phyloP scores from a whole-genome alignment of 108 stramenopile genomes.

The Skeletonema grethae region DNA sequence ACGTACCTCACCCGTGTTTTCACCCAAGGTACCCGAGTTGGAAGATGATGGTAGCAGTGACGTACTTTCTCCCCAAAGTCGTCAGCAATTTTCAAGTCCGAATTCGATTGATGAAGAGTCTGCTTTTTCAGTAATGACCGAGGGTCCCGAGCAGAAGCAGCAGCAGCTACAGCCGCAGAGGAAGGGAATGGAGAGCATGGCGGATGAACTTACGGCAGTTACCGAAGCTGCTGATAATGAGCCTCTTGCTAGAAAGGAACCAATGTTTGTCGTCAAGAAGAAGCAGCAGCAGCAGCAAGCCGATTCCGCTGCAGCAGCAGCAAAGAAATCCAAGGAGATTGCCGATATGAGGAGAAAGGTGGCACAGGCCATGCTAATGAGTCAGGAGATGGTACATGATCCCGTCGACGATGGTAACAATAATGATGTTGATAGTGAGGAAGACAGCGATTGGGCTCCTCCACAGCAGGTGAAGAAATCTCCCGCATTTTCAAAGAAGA shows the following conservation, averaged over 20 bases:
- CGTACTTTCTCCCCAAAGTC: background rate
- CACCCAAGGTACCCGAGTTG: background rate
- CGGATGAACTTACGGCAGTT: background rate
- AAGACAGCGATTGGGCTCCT: background rate
- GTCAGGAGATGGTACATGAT: conserved; percentile 48
- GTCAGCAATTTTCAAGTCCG: background rate
- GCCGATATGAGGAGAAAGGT: conserved; percentile 35
- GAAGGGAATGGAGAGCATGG: background rate
- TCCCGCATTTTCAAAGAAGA: background rate
- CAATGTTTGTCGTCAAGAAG: background rate
- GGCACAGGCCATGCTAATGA: conserved; percentile 47
- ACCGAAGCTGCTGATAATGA: background rate
- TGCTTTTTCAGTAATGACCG: background rate
- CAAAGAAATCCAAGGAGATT: conserved; percentile 34
- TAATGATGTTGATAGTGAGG: background rate
- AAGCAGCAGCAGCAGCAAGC: background rate
- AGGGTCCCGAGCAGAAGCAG: background rate
- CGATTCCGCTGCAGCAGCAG: background rate
- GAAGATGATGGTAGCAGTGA: background rate
- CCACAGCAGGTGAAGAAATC: background rate
- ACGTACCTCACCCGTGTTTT: background rate
- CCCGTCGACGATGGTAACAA: conserved; percentile 8
- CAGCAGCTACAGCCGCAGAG: background rate
- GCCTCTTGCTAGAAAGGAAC: background rate
- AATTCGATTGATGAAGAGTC: conserved; percentile 3